Evolutionary conservation across 257 asterid species (phyloP).

Genomic region (Linderniella brevidens): DNA sequence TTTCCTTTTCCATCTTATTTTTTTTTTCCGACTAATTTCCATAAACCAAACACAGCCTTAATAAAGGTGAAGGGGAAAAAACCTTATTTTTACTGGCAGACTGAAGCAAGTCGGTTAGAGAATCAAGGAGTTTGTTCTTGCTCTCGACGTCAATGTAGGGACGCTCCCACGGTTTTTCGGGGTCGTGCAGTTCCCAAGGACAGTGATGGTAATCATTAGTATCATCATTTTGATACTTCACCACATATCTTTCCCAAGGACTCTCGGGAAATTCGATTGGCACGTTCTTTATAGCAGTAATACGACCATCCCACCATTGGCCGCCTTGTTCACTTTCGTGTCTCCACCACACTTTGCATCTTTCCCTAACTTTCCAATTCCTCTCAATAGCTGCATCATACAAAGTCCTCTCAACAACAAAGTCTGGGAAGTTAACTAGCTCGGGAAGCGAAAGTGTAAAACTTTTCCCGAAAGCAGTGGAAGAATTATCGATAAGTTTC

Average conservation of each 20-base stretch:
- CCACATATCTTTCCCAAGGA: slow-evolving; percentile 74
- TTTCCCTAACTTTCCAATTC: slow-evolving; percentile 46
- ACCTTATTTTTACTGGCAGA: slow-evolving; percentile 52
- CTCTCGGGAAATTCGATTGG: slow-evolving; percentile 55
- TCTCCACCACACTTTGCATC: slow-evolving; percentile 87
- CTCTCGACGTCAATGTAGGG: slow-evolving; percentile 27
- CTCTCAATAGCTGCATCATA: slow-evolving; percentile 55
- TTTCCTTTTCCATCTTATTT: too few relatives aligned
- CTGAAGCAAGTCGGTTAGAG: slow-evolving; percentile 25
- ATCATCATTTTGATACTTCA: slow-evolving; percentile 32
- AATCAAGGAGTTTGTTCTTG: slow-evolving; percentile 25
- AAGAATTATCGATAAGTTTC: slow-evolving; percentile 35
- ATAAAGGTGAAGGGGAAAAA: slow-evolving; percentile 6
- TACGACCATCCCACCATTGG: slow-evolving; percentile 65
- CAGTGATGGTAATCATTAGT: slow-evolving; percentile 29
- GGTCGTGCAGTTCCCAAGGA: slow-evolving; percentile 92
- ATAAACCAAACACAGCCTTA: too few relatives aligned
- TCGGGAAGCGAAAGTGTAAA: slow-evolving; percentile 53
- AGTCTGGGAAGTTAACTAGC: slow-evolving; percentile 62
- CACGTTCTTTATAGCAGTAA: slow-evolving; percentile 39
- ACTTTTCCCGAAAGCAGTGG: slow-evolving; percentile 26
- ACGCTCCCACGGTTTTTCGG: slow-evolving; percentile 32
- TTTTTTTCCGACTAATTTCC: too few relatives aligned
- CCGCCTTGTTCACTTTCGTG: slow-evolving; percentile 51
- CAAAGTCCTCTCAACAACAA: slow-evolving; percentile 57